These are phyloP conservation scores for Xeromyces bisporus DNA, from an alignment of 495 filamentous ascomycete species.

Conservation along the genomic window DNA sequence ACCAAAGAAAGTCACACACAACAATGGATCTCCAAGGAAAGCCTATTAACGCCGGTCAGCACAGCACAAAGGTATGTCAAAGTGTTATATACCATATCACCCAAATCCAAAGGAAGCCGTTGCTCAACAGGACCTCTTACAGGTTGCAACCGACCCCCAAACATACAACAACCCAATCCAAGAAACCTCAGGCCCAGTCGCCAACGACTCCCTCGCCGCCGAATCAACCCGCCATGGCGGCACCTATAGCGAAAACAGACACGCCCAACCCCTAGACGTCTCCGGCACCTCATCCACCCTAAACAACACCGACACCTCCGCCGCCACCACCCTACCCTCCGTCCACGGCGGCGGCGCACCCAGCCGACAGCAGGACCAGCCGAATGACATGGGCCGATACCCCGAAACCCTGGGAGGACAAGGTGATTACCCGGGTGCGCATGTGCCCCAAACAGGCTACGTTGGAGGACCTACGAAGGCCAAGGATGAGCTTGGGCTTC, in stretches of 20 bases:
- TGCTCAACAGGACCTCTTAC: too few species aligned
- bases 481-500: conserved; percentile 20
- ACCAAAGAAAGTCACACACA: neutral
- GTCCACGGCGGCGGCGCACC: conserved; percentile 17
- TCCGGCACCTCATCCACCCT: conserved; percentile 32
- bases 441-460: conserved; percentile 24
- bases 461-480: conserved; percentile 24
- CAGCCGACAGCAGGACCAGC: conserved; percentile 27
- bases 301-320: conserved; percentile 38
- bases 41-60: conserved; percentile 18
- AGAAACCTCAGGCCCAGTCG: conserved; percentile 39
- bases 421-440: conserved; percentile 30
- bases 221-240: conserved; percentile 39
- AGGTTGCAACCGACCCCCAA: conserved; percentile 34
- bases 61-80: conserved; percentile 26
- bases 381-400: conserved; percentile 30
- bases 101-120: too few species aligned
- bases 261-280: conserved; percentile 31
- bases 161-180: conserved; percentile 23
- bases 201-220: conserved; percentile 48
- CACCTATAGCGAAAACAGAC: conserved; percentile 33
- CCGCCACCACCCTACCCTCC: conserved; percentile 32
- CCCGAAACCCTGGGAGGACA: conserved; percentile 33
- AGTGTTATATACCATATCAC: too few species aligned
- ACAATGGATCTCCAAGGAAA: conserved; percentile 35